Base-by-base conservation (phyloP, 257 asterid genomes). In the Sherardia arvensis region DNA sequence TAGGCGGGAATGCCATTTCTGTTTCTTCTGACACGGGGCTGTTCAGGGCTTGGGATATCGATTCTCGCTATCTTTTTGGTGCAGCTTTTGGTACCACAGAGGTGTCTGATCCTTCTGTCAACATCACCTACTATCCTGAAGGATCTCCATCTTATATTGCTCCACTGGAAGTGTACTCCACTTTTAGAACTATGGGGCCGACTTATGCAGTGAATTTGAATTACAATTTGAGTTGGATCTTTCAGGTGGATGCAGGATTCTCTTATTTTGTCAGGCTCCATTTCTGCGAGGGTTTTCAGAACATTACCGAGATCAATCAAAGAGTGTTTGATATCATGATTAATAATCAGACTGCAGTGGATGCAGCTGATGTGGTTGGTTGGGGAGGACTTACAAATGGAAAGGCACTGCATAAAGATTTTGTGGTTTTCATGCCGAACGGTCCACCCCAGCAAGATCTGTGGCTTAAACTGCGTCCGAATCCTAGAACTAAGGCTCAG, bases 1-100 rank as follows among this genome's bases (percentile, higher is more conserved):
- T 91, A 29, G 90, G 98, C 8, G 98, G 98, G 57, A 84, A 86
- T n/a, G 96, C 70, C 60, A 88, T 91, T 74, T 81, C 95, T 2
- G 87, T 95, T 18, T 72, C 95, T 14, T 57, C 55, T 0, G 98
- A 77, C 65, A 77, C 85, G 1, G 88, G 85, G 36, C 77, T 82
- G 54, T 77, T 67, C 53, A 79, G 88, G 75, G 73, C 81, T 0
- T 82, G 88, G 88, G 53, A 58, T 22, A 76, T 72, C 45, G 88
- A 82, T 70, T 53, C 85, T 7, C 54, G 33, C 12, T 73, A 79
- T 71, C 68, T 82, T 25, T 77, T 70, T 53, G 69, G 74, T 22
- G 85, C 83, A 2, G 81, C 77, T 6, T 7, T 0, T 12, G 88
- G 88, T 23, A 78, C 69, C 33, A 71, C 88, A 0, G 65, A 58